A percentile compares a stretch with the other conserved stretches of the same genome.
These are phyloP conservation scores for Gynochthodes officinalis DNA, from an alignment of 257 asterid species.

Conservation along the genomic window DNA sequence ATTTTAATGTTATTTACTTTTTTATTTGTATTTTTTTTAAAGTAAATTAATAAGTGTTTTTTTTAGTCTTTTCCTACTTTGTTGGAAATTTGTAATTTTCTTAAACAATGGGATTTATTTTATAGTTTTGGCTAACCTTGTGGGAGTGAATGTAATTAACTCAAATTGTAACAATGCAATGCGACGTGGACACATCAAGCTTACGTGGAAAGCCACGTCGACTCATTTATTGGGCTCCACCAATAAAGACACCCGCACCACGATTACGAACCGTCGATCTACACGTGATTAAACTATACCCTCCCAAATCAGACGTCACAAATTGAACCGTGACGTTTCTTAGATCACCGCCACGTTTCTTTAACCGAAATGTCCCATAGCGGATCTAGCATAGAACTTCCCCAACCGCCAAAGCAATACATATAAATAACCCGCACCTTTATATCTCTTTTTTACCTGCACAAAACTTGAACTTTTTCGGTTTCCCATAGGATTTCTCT, in stretches of 20 bases:
- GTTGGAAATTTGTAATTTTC: too few species aligned
- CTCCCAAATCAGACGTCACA: background rate
- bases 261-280: background rate
- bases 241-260: background rate
- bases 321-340: background rate
- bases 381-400: constrained; percentile 5
- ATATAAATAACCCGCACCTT: constrained; percentile 5
- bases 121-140: too few species aligned
- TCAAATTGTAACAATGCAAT: too few species aligned
- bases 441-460: background rate
- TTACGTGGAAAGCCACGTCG: background rate
- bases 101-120: too few species aligned
- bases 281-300: background rate
- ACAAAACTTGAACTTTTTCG: background rate
- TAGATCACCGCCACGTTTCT: background rate
- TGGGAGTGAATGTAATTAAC: too few species aligned
- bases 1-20: too few species aligned
- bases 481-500: background rate
- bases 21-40: too few species aligned
- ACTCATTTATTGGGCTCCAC: background rate
- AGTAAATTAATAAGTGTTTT: too few species aligned
- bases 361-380: background rate
- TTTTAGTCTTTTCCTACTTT: too few species aligned
- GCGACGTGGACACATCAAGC: background rate
- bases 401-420: constrained; percentile 18